Base-by-base conservation (phyloP, 1,284 basidiomycete genomes). In the Amylostereum chailletii region DNA sequence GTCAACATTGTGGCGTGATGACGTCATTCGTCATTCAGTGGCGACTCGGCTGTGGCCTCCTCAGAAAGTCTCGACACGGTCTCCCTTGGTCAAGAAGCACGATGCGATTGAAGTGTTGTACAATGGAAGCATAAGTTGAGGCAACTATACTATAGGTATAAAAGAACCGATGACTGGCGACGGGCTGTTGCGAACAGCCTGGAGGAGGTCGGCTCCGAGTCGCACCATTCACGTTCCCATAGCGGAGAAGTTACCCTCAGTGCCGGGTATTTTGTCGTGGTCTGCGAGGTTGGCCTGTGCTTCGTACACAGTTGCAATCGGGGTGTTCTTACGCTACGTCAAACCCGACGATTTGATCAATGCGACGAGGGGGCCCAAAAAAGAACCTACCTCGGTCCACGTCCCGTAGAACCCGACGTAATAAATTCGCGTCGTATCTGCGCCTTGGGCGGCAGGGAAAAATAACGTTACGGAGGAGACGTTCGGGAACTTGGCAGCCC, bases 341-440 rank as follows among this genome's bases (percentile, higher is more conserved):
- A 31, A 9, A 45, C n/a, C 33, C 26, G 37, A 33, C 39, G 8
- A 42, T 27, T 19, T 43, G 19, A 45, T 9, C 31, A 45, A 10
- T 1, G 26, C 27, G 4, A 33, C 34, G 10, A 45, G 43, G 8
- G 19, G 19, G 19, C 43, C n/a, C 26, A 36, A 7, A 36, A 34
- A 4, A 8, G 26, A 5, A 51, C 63, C 34, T 60, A 86, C 88
- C 71, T 87, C 79, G 49, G 75, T 77, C 81, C 86, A 90, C 46
- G 78, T 73, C 2, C 89, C 89, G n/a, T 88, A 66, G 60, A 91
- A 85, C 6, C 88, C 87, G 33, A 91, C 58, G 56, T 88, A 91
- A 59, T 86, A 89, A 6, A 91, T 68, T 19, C 77, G 71, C 2
- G 75, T 77, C 0, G 72, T 77, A n/a, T 86, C 79, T 3, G 80